These are phyloP conservation scores for Pulveroboletus ravenelii DNA, from an alignment of 768 basidiomycete species.

Conservation along the genomic window DNA sequence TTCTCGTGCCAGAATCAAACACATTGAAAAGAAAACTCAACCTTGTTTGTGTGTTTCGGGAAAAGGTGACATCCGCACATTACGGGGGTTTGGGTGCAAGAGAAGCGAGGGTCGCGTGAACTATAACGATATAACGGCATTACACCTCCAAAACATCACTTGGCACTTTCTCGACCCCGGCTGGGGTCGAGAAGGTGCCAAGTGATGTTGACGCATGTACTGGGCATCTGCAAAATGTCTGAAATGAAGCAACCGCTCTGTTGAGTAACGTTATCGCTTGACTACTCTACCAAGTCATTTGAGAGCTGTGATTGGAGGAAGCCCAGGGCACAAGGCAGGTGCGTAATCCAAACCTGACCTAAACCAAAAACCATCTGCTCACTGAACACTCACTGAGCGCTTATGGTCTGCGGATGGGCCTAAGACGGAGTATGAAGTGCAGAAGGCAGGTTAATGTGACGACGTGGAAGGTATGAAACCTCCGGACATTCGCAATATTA, in stretches of 20 bases:
- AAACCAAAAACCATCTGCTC: too few relatives aligned
- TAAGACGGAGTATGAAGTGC: neutral
- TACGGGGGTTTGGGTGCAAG: neutral
- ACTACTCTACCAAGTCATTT: too few relatives aligned
- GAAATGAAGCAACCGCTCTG: too few relatives aligned
- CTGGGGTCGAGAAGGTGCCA: conserved; percentile 1
- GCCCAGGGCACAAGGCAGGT: too few relatives aligned
- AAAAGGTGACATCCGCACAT: neutral
- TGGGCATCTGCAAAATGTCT: too few relatives aligned
- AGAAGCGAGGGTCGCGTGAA: neutral
- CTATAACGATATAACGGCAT: neutral
- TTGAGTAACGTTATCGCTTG: too few relatives aligned
- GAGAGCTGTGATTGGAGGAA: too few relatives aligned
- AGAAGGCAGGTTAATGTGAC: neutral
- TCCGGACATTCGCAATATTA: neutral
- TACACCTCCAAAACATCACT: neutral
- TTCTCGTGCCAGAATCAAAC: neutral
- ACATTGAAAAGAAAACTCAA: conserved; percentile 7
- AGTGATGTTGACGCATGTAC: neutral
- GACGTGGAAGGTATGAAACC: neutral
- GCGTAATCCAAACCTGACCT: too few relatives aligned
- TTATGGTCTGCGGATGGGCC: too few relatives aligned
- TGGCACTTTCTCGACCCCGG: conserved; percentile 1
- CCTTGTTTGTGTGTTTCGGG: conserved; percentile 8
- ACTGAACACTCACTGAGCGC: too few relatives aligned